Conservation (phyloP, 2,329 filamentous ascomycete genomes). For the Phoma sp. region DNA sequence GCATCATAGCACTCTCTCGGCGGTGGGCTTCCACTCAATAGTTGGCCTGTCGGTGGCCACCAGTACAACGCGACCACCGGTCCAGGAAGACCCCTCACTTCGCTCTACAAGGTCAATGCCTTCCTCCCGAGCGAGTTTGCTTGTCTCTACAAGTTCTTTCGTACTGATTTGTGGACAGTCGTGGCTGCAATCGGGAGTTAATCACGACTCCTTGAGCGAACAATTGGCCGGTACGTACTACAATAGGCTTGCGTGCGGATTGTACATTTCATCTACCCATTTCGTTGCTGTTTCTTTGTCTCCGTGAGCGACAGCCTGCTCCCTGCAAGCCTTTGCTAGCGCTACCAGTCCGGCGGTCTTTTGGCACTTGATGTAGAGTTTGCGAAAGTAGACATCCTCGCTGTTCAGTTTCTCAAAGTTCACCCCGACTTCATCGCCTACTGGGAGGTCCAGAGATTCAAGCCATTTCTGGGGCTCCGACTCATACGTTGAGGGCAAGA, state of each 20-base stretch:
- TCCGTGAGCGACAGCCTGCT: slow-evolving; percentile 31
- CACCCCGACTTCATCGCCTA: slow-evolving; percentile 27
- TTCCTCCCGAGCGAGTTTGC: slow-evolving; percentile 26
- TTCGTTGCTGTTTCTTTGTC: slow-evolving; percentile 29
- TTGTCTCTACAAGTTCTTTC: slow-evolving; percentile 29
- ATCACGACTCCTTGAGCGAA: neutral
- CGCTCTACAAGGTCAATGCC: slow-evolving; percentile 27
- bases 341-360: slow-evolving; percentile 36
- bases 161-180: slow-evolving; percentile 33
- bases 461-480: slow-evolving; percentile 49
- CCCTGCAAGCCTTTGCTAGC: slow-evolving; percentile 39
- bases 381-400: slow-evolving; percentile 48
- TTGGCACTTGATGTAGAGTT: slow-evolving; percentile 47
- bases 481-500: slow-evolving; percentile 31
- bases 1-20: slow-evolving; percentile 35
- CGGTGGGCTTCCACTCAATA: slow-evolving; percentile 47
- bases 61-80: slow-evolving; percentile 48
- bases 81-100: slow-evolving; percentile 36
- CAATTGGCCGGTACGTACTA: slow-evolving; percentile 43
- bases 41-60: slow-evolving; percentile 49
- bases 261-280: slow-evolving; percentile 45
- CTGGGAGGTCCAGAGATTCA: slow-evolving; percentile 35
- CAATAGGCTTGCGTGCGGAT: slow-evolving; percentile 51
- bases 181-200: slow-evolving; percentile 26
- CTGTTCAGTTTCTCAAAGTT: slow-evolving; percentile 41